Evolutionary conservation across 257 asterid genomes (phyloP).

Genomic region (Solanum medicagineum): DNA sequence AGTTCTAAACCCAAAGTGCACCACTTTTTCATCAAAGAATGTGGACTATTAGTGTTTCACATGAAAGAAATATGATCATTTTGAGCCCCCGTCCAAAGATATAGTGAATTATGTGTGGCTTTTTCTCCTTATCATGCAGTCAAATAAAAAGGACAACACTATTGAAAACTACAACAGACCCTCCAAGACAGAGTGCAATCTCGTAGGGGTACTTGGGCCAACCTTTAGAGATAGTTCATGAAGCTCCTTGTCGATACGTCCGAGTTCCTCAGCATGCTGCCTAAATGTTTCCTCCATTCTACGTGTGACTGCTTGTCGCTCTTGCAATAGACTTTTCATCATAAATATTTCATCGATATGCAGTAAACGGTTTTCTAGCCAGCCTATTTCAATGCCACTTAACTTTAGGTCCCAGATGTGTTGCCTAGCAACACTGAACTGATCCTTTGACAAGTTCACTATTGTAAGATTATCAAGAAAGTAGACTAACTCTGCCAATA

Average conservation of each 20-base stretch:
- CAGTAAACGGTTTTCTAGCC: constrained; percentile 2
- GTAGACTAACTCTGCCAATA: constrained; percentile 1
- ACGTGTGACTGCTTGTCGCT: not conserved
- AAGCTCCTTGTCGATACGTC: not conserved
- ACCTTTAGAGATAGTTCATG: not conserved
- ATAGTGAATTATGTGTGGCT: not conserved
- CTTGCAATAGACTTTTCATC: not conserved
- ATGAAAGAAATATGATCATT: not conserved
- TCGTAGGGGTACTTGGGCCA: not conserved
- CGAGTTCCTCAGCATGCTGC: not conserved
- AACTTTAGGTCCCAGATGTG: constrained; percentile 3
- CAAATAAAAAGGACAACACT: not conserved
- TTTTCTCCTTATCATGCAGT: not conserved
- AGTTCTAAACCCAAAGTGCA: not conserved
- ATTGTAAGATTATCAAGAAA: not conserved
- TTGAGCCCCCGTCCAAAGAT: not conserved
- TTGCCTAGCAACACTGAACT: not conserved
- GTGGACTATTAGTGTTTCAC: not conserved
- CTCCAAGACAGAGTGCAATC: not conserved
- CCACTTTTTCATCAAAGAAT: not conserved
- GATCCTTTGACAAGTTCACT: not conserved
- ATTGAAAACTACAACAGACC: constrained; percentile 3
- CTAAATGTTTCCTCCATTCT: not conserved
- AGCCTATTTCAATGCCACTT: constrained; percentile 1
- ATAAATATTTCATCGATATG: not conserved